phyloP scores from a whole-genome alignment of 108 stramenopile genomes.

The Cafeteria roenbergensis region DNA sequence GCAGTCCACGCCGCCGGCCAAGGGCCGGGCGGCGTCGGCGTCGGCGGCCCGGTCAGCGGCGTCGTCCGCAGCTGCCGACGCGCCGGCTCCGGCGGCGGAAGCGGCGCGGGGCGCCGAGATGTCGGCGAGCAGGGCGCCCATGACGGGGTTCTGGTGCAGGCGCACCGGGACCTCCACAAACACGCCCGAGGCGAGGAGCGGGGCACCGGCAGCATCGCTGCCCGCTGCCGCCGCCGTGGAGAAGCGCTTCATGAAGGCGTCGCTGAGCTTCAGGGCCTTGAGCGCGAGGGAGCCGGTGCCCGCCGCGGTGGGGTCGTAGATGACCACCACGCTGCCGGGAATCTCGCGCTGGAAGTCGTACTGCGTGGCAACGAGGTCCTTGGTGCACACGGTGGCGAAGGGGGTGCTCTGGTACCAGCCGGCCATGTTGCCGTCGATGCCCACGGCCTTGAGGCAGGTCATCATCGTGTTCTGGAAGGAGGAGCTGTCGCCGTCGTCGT shows the following conservation, averaged over 20 bases:
- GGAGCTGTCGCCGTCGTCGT: slow-evolving; percentile 44
- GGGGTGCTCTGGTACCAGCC: slow-evolving; percentile 98
- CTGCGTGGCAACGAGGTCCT: slow-evolving; percentile 70
- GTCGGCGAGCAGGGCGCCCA: slow-evolving; percentile 63
- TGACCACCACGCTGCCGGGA: slow-evolving; percentile 66
- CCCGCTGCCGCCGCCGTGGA: slow-evolving; percentile 31
- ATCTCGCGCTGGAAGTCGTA: slow-evolving; percentile 81
- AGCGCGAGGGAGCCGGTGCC: slow-evolving; percentile 67
- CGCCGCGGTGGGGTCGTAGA: slow-evolving; percentile 91
- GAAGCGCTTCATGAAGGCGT: slow-evolving; percentile 51
- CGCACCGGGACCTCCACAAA: slow-evolving; percentile 80
- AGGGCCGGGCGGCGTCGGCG: neutral
- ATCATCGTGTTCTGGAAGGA: slow-evolving; percentile 48
- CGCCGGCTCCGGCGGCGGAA: no score
- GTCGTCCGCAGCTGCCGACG: no score
- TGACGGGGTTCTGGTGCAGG: slow-evolving; percentile 67
- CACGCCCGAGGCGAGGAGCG: slow-evolving; percentile 52
- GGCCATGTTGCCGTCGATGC: slow-evolving; percentile 92
- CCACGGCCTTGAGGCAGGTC: slow-evolving; percentile 39
- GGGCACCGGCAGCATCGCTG: neutral
- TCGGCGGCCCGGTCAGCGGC: neutral
- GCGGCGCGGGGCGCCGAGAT: neutral
- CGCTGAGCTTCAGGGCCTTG: slow-evolving; percentile 78
- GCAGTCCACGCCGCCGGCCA: slow-evolving; percentile 65
- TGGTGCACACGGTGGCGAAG: slow-evolving; percentile 77